Evolutionary conservation across 2,329 filamentous ascomycete species (phyloP).

Genomic region (Phaeoacremonium minimum): DNA sequence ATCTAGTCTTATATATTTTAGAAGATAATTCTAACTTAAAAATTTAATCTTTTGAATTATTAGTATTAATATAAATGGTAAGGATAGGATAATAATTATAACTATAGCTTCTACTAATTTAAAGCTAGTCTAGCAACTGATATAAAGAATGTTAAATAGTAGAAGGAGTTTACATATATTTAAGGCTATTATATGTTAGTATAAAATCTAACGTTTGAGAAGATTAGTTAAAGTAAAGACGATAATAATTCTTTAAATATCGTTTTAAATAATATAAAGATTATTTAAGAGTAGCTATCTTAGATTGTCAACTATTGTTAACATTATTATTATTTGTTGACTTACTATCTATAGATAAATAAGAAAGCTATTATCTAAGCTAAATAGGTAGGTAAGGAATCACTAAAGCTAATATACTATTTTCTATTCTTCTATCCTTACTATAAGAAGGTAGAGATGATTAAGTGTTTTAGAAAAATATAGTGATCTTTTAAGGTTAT

Average conservation of each 20-base stretch:
- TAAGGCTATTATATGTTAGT: not conserved
- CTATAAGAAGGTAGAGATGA: not conserved
- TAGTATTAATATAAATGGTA: not conserved
- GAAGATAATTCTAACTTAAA: not conserved
- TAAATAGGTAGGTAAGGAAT: not conserved
- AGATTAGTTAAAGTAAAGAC: not conserved
- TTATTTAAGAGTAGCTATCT: not conserved
- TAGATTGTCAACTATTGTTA: not conserved
- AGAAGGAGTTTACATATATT: not conserved
- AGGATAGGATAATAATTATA: not conserved
- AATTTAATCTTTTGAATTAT: constrained; percentile 1
- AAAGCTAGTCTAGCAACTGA: not conserved
- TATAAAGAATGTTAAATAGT: not conserved
- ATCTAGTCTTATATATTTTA: not conserved
- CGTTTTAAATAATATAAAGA: not conserved
- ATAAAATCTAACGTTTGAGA: not conserved
- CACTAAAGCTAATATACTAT: not conserved
- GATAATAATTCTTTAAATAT: not conserved
- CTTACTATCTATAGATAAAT: not conserved
- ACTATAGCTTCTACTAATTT: not conserved
- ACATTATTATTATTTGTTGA: not conserved
- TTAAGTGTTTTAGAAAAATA: not conserved
- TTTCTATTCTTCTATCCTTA: not conserved
- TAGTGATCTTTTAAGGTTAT: not conserved
- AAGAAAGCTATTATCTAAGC: not conserved